These are phyloP conservation scores for Drechmeria coniospora DNA, from an alignment of 2,329 filamentous ascomycete species.

Conservation along the genomic window DNA sequence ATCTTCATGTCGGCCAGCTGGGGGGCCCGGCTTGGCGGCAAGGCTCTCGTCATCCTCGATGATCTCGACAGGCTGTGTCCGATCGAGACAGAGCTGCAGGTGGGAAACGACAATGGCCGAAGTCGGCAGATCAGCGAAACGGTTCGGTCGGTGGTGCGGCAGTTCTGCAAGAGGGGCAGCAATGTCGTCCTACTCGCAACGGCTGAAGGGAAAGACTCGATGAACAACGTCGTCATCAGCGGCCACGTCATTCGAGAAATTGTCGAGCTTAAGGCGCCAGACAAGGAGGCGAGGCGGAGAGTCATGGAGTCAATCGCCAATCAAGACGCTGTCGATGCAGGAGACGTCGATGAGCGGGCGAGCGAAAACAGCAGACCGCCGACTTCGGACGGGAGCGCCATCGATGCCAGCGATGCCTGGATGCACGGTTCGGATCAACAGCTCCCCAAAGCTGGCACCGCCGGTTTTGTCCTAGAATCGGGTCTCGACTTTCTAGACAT, in stretches of 20 bases:
- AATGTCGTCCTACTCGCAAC: constrained; percentile 80
- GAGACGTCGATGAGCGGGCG: constrained; percentile 20
- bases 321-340: constrained; percentile 28
- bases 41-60: constrained; percentile 73
- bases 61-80: constrained; percentile 89
- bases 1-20: constrained; percentile 82
- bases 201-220: constrained; percentile 78
- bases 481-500: constrained; percentile 84
- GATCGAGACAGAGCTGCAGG: constrained; percentile 83
- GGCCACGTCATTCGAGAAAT: constrained; percentile 90
- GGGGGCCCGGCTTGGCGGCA: constrained; percentile 76
- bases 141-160: constrained; percentile 64
- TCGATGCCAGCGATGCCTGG: constrained; percentile 49
- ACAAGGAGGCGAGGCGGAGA: constrained; percentile 74
- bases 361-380: constrained; percentile 37
- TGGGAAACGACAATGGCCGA: constrained; percentile 82
- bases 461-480: constrained; percentile 58
- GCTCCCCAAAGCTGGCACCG: constrained; percentile 18
- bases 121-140: constrained; percentile 88
- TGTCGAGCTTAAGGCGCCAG: constrained; percentile 73
- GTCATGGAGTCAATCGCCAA: constrained; percentile 69
- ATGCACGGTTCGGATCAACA: constrained; percentile 54
- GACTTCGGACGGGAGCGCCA: constrained; percentile 36
- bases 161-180: constrained; percentile 68
- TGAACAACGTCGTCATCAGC: constrained; percentile 81